Evolutionary conservation across 768 basidiomycete genomes (phyloP), one percentile per base, ranked within the genome.

Genomic region (Ramaria sp.): DNA sequence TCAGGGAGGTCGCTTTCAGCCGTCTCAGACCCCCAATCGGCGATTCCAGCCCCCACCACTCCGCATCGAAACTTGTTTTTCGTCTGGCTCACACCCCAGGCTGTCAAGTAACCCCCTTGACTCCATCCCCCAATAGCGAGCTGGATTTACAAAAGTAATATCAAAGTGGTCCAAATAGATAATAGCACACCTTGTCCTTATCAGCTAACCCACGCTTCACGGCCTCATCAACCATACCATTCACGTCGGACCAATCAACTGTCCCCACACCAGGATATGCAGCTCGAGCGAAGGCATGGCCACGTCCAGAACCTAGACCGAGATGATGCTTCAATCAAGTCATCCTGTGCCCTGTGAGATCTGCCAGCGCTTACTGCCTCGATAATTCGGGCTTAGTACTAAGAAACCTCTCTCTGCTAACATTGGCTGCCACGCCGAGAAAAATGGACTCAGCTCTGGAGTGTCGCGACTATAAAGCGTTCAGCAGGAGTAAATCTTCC

Each of bases 51-150:
- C 22, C 50, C 55, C 49, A 56, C 56, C 5, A 56, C 42, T 18
- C 24, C 58, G 18, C 55, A 56, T 41, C 52, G 56, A 44, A 51
- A 59, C 34, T 52, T 39, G 25, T 56, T 47, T 44, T 59, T 59
- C 16, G 55, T 59, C 28, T 56, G 58, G 15, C 55, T 30, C 25
- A 52, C 55, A 25, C 58, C 58, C 55, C 58, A 59, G 3, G 58
- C 58, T 5, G 58, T 52, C 28, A 59, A 30, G 48, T 56, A 59
- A 1, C 58, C 58, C 8, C 58, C 58, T 38, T 56, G 50, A 30
- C 58, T 59, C 58, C 58, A 59, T 2, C 58, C 58, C 6, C 48
- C 55, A n/a, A 59, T 38, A 5, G 52, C 58, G 30, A 59, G 50
- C 42, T 42, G 36, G 9, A 48, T 43, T 20, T 36, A 16, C 13